Evolutionary conservation across 2,329 filamentous ascomycete species (phyloP).

Genomic region (Aspergillus pseudoglaucus): DNA sequence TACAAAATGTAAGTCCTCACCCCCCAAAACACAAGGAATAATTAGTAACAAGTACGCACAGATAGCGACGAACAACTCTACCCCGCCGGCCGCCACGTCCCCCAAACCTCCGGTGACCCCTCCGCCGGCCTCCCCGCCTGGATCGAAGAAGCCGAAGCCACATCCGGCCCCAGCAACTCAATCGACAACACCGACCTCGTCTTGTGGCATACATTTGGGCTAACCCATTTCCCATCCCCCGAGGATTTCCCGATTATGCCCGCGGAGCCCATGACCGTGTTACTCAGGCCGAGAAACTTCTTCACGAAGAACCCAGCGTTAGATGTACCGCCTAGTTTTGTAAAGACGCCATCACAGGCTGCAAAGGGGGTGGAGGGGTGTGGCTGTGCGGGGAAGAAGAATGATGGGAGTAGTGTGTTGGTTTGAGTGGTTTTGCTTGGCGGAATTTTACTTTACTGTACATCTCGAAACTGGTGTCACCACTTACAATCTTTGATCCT

Average conservation of each 20-base stretch:
- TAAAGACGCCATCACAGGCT: slow-evolving; percentile 64
- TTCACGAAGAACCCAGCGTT: slow-evolving; percentile 72
- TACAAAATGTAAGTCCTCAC: slow-evolving; percentile 64
- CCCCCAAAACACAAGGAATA: not conserved
- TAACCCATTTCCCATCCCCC: slow-evolving; percentile 81
- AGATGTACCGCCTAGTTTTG: slow-evolving; percentile 72
- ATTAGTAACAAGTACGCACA: slow-evolving; percentile 23
- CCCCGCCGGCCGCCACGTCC: slow-evolving; percentile 79
- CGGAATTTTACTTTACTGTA: too few species aligned
- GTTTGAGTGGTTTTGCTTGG: too few species aligned
- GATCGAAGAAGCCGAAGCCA: slow-evolving; percentile 50
- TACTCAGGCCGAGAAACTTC: slow-evolving; percentile 75
- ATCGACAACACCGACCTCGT: slow-evolving; percentile 82
- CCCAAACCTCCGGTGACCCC: slow-evolving; percentile 76
- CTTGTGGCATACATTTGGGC: slow-evolving; percentile 88
- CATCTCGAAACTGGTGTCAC: too few species aligned
- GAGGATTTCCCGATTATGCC: slow-evolving; percentile 95
- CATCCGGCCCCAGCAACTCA: slow-evolving; percentile 52
- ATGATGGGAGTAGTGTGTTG: slow-evolving; percentile 32
- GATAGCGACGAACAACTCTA: slow-evolving; percentile 76
- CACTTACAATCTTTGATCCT: too few species aligned
- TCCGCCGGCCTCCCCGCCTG: slow-evolving; percentile 67
- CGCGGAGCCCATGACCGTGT: slow-evolving; percentile 72
- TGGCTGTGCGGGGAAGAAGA: slow-evolving; percentile 23
- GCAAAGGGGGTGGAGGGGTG: slow-evolving; percentile 37